These are phyloP conservation scores for Lactifluus subvellereus DNA, from an alignment of 768 basidiomycete species.

Conservation along the genomic window DNA sequence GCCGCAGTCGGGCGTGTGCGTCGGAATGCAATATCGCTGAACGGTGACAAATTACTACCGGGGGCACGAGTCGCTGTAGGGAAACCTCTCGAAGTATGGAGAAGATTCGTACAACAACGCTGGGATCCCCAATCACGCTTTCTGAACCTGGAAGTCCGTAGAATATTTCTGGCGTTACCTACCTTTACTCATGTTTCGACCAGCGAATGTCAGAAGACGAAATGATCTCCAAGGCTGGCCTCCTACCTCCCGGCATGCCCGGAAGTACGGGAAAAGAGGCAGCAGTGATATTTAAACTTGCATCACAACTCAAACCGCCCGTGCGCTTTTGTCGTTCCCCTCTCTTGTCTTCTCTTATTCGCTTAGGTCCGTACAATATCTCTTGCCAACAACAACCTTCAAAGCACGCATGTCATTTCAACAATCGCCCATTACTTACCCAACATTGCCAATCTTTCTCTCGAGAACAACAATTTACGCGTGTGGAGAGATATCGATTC, in stretches of 20 bases:
- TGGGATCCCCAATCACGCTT: slow-evolving; percentile 66
- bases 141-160: slow-evolving; percentile 77
- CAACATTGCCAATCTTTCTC: slow-evolving; percentile 68
- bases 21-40: slow-evolving; percentile 47
- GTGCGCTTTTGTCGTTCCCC: slow-evolving; percentile 36
- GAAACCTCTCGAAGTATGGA: slow-evolving; percentile 62
- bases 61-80: slow-evolving; percentile 28
- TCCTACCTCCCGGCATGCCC: slow-evolving; percentile 63
- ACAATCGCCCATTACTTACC: slow-evolving; percentile 72
- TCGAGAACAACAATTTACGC: slow-evolving; percentile 70
- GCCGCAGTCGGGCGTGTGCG: slow-evolving; percentile 56
- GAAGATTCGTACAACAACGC: slow-evolving; percentile 63
- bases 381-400: slow-evolving; percentile 71
- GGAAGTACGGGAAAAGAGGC: slow-evolving; percentile 61
- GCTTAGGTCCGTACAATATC: slow-evolving; percentile 72
- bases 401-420: slow-evolving; percentile 51
- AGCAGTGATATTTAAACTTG: slow-evolving; percentile 85
- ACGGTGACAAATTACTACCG: slow-evolving; percentile 15
- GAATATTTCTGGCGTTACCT: neutral
- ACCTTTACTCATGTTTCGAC: slow-evolving; percentile 16
- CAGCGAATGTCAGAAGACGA: slow-evolving; percentile 79
- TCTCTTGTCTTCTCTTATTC: neutral
- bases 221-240: slow-evolving; percentile 61
- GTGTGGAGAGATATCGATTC: slow-evolving; percentile 65
- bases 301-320: slow-evolving; percentile 68